Base-by-base conservation (phyloP, 495 filamentous ascomycete genomes). In the Durotheca rogersii region DNA sequence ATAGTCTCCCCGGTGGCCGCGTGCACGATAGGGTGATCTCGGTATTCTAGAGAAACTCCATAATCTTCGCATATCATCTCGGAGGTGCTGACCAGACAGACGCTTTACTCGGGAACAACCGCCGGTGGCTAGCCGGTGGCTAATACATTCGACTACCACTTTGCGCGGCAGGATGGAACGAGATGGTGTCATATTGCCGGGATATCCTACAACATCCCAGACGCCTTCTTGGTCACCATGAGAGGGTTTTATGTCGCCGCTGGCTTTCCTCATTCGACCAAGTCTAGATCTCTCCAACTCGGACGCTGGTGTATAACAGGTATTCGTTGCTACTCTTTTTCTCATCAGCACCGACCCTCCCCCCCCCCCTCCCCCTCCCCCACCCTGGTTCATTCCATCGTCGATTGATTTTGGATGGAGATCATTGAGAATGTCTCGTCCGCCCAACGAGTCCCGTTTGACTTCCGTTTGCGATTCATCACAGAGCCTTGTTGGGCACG, bases 161-260 rank as follows among this genome's bases (percentile, higher is more conserved):
- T 7, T 16, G 10, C 11, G 40, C 35, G 32, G 49, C 56, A 40
- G 40, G 39, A 49, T 38, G 44, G 44, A 40, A 16, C 21, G 27
- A 32, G 54, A 52, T 43, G 7, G 17, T 48, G 29, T 35, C 15
- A n/a, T 25, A 12, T 35, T 9, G 30, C 35, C 18, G 35, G 30
- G 21, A 31, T 47, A 21, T 48, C 35, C 44, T 48, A 38, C 30
- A 37, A 41, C 51, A 31, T 16, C 51, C 27, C 16, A 20, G 52
- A 17, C 33, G 31, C 23, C 41, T 19, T 10, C 29, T 45, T 17
- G 31, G 20, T 44, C 20, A 14, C 21, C 27, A 14, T 21, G 38
- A 58, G 47, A 20, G 43, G n/a, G 49, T 41, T 44, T 45, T 49
- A 41, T 57, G 50, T 53, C 44, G 49, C 49, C 43, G 39, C 17